Evolutionary conservation across 2,329 filamentous ascomycete species (phyloP), one percentile per base, ranked within the genome.

Genomic region (Aspergillus novofumigatus): DNA sequence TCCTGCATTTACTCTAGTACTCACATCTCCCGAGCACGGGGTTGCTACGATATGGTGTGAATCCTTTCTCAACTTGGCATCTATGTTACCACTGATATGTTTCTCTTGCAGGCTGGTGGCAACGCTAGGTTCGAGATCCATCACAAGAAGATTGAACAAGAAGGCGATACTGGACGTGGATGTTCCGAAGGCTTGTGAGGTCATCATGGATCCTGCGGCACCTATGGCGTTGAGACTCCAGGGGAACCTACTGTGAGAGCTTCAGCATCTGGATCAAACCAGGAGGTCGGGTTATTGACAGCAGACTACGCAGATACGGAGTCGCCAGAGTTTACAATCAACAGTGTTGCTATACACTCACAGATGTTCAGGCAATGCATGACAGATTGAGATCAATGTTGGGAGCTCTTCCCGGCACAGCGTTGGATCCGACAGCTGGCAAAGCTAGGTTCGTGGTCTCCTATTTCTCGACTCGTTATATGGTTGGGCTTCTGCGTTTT

Each of bases 191-290:
- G 92, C 94, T 56, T 97, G 93, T 73, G 82, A 88, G 62, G 94
- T 88, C n/a, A 96, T 99, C 70, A 84, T 90, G 41, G 82, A 90
- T 56, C 92, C 90, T 66, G 90, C 88, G 5, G 91, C 90, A 1
- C 94, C 94, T 2, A 88, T 99, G 76, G 93, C 94, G 4, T 76
- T 99, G 62, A 87, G 94, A 38, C 83, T 99, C 23, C 93, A 97
- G 70, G 89, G 92, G 17, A 97, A 88, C 65, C 81, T 99, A 20
- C 84, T 99, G 84, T 88, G 70, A 69, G 81, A 20, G 42, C 42
- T 21, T 6, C 44, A 25, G 3, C 21, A 14, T 26, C 11, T 21
- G 11, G 3, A 21, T 44, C 8, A 5, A 14, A 26, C 10, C 21
- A 6, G 44, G 5, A 7, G 21, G 2, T 17, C 11, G 4, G 23